Evolutionary conservation across 2,329 filamentous ascomycete species (phyloP), one percentile per base, ranked within the genome.

Genomic region (Aspergillus pseudoterreus): DNA sequence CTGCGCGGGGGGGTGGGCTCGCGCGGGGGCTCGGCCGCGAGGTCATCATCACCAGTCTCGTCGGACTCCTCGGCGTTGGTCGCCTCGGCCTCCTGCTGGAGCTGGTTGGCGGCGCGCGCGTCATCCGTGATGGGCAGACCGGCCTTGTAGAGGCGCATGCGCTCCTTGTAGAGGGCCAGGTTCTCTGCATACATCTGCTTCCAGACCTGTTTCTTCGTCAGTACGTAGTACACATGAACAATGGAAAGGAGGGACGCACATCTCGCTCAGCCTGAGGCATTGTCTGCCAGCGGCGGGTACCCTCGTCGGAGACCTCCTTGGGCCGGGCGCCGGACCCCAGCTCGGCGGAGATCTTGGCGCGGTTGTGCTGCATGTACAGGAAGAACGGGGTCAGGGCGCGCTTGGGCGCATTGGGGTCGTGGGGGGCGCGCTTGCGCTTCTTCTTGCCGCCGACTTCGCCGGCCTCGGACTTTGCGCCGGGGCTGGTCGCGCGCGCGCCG

Each of bases 391-490:
- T 97, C 66, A 96, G 74, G 8, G 92, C 92, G 46, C 92, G 85
- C 82, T 96, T 97, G 54, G 92, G 92, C 6, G 92, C 92, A 71
- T 96, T 95, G 61, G 92, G 92, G 70, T 97, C 92, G 66, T 88
- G 85, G 39, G 84, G 85, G 55, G 86, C 83, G 79, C 92, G 92
- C 81, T 94, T 92, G 72, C 88, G 86, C 80, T 94, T 91, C 81
- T 91, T 91, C 81, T 90, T 88, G 70, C 85, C 83, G 64, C 84
- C 80, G 1, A 73, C 75, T 70, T 85, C 83, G 64, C 84, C 80
- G 1, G 73, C 75, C 21, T 79, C 78, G 11, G 71, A 72, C 54
- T 69, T 69, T 24, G 60, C 60, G 12, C 62, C 68, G 22, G 71
- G 69, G 54, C 67, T 72, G 32, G 63, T 58, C 14, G 69, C 67